Evolutionary conservation across 2,329 filamentous ascomycete species (phyloP).

Genomic region (Emergomyces pasteurianus): DNA sequence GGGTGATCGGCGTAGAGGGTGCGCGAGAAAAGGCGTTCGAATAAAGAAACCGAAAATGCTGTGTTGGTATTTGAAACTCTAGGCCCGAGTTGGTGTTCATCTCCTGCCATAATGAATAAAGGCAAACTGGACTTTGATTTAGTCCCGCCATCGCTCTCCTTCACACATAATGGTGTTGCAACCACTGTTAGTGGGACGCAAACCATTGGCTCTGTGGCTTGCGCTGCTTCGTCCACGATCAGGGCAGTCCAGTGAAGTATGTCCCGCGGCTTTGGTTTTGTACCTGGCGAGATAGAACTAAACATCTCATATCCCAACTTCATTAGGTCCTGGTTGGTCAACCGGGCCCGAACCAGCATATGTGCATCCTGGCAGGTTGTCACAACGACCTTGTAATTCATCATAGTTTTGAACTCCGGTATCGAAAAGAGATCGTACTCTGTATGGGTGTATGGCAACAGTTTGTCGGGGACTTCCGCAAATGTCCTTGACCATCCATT

Average conservation of each 20-base stretch:
- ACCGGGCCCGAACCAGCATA: constrained; percentile 30
- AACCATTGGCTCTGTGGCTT: constrained; percentile 33
- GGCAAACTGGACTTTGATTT: constrained; percentile 15
- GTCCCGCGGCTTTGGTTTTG: constrained; percentile 7
- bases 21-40: constrained; percentile 30
- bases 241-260: constrained; percentile 33
- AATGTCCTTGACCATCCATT: constrained; percentile 30
- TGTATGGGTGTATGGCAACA: constrained; percentile 29
- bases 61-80: constrained; percentile 24
- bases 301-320: constrained; percentile 25
- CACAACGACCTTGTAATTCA: constrained; percentile 33
- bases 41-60: constrained; percentile 27
- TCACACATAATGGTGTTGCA: constrained; percentile 21
- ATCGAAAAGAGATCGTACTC: constrained; percentile 31
- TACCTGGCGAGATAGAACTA: constrained; percentile 17
- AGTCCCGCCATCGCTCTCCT: not conserved
- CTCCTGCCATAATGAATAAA: constrained; percentile 36
- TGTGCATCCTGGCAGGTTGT: constrained; percentile 32
- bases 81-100: constrained; percentile 35
- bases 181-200: constrained; percentile 31
- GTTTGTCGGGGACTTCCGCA: constrained; percentile 30
- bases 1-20: constrained; percentile 30
- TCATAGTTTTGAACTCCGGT: constrained; percentile 27
- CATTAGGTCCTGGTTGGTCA: constrained; percentile 33
- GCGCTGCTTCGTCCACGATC: constrained; percentile 36